phyloP scores from a whole-genome alignment of 345 rosid genomes.

The Hibiscus mutabilis region DNA sequence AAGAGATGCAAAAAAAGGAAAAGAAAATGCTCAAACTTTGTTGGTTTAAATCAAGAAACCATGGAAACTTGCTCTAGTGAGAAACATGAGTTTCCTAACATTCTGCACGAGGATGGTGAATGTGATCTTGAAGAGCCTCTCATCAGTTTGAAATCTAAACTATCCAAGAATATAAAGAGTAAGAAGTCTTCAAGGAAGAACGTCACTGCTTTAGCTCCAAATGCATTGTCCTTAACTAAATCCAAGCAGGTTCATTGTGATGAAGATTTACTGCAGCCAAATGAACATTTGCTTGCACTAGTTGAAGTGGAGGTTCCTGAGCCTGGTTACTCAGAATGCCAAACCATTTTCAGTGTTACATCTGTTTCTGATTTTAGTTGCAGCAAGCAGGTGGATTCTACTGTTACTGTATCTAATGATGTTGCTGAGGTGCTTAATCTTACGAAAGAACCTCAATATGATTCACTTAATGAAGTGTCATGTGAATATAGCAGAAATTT shows the following conservation, averaged over 20 bases:
- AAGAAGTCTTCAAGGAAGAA: constrained; percentile 22
- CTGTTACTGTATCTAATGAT: constrained; percentile 11
- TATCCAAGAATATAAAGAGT: constrained; percentile 32
- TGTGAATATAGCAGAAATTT: constrained; percentile 16
- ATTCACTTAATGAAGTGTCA: constrained; percentile 15
- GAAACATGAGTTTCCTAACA: constrained; percentile 19
- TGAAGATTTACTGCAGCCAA: constrained; percentile 14
- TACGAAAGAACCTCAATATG: constrained; percentile 19
- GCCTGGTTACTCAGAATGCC: constrained; percentile 24
- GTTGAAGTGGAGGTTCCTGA: constrained; percentile 40
- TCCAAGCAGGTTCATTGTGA: neutral
- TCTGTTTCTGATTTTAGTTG: constrained; percentile 18
- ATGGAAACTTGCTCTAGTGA: constrained; percentile 10
- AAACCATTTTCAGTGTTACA: constrained; percentile 10
- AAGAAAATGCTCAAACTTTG: constrained; percentile 29
- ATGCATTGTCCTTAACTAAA: constrained; percentile 2
- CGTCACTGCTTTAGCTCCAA: constrained; percentile 12
- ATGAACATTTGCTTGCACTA: constrained; percentile 15
- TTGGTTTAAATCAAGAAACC: constrained; percentile 10
- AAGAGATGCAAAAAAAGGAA: constrained; percentile 50
- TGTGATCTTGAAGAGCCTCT: constrained; percentile 50
- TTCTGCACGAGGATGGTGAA: constrained; percentile 27
- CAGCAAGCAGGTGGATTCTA: constrained; percentile 17
- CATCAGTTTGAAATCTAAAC: constrained; percentile 36
- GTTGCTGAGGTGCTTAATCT: constrained; percentile 12